Percentiles rank a stretch among this genome's conserved stretches.
Conservation (phyloP, 106 monocot genomes). For the Dioscorea dumetorum region DNA sequence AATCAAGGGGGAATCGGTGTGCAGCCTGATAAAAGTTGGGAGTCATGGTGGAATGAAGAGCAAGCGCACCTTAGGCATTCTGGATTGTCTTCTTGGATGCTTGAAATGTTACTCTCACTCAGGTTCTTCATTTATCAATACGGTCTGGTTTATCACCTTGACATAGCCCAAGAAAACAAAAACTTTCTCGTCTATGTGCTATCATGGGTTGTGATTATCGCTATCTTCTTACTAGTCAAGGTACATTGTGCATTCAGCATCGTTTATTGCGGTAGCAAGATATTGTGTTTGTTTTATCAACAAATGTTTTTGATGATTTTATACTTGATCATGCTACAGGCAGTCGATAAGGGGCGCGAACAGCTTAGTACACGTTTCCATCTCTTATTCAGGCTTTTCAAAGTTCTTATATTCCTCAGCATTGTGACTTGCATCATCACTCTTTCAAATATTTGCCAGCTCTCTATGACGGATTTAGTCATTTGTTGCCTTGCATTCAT, state of each 20-base stretch:
- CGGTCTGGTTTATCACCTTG: conserved; percentile 72
- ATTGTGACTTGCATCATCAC: conserved; percentile 32
- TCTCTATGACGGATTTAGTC: conserved; percentile 60
- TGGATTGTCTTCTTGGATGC: conserved; percentile 26
- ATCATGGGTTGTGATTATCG: conserved; percentile 60
- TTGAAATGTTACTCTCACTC: conserved; percentile 57
- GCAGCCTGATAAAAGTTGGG: conserved; percentile 73
- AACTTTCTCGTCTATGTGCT: conserved; percentile 62
- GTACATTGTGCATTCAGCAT: conserved; percentile 9
- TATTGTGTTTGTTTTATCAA: too few species aligned
- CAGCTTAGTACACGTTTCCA: conserved; percentile 56
- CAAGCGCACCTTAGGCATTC: conserved; percentile 49
- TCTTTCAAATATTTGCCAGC: conserved; percentile 37
- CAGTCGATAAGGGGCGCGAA: conserved; percentile 38
- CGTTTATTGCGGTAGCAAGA: too few species aligned
- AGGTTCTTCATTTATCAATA: conserved; percentile 87
- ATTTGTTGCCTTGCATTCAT: conserved; percentile 69
- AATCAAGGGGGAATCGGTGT: conserved; percentile 67
- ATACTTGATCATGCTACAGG: conserved; percentile 17
- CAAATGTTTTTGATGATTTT: neutral
- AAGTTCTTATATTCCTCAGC: conserved; percentile 41
- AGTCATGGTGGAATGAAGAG: conserved; percentile 85
- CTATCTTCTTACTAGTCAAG: conserved; percentile 54
- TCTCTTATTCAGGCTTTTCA: conserved; percentile 59
- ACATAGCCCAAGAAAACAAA: conserved; percentile 63